Evolutionary conservation across 73 alveolate genomes (phyloP), one percentile per base, ranked within the genome.

Genomic region (Paramecium pentaurelia): DNA sequence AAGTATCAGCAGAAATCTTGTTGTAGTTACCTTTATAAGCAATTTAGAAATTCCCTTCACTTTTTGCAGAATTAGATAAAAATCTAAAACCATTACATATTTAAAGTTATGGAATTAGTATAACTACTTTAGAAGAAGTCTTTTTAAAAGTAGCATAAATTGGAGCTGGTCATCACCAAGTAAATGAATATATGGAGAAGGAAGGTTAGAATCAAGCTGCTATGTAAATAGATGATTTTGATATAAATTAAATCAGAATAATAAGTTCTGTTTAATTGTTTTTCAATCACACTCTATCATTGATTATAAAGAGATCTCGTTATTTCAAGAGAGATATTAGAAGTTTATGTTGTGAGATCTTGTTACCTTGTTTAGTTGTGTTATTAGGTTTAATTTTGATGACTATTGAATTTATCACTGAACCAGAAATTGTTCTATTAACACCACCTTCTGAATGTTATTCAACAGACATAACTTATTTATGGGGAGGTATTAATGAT

Each of bases 101-200:
- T 1, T 38, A 58, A 27, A 92, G 96, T 32, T 96, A 96, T 86
- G 98, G 98, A 10, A 93, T 96, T 2, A 95, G 98, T 20, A 96
- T 98, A 86, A 96, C 99, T 7, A 98, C 99, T 27, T 95, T 98
- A 71, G 99, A 98, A 97, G 99, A 98, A 93, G 99, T 98, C 1
- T 98, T 98, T 92, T 93, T 98, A 25, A 94, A 95, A 95, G 99
- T 98, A 2, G 99, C 96, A 4, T 22, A 70, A 71, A 64, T 45
- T 12, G 88, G 80, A 10, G 87, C 94, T 8, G 92, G 70, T 8
- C 68, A 64, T 80, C 8, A 92, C 25, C 18, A 71, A 58, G 88
- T 59, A 6, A 85, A 85, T 25, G 86, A 64, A 28, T 40, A 45
- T 14, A 37, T 18, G 64, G 77, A 70, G 11, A 88, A 71, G 49